phyloP scores from a whole-genome alignment of 2,329 filamentous ascomycete species.

The Pestalotiopsis sp. region DNA sequence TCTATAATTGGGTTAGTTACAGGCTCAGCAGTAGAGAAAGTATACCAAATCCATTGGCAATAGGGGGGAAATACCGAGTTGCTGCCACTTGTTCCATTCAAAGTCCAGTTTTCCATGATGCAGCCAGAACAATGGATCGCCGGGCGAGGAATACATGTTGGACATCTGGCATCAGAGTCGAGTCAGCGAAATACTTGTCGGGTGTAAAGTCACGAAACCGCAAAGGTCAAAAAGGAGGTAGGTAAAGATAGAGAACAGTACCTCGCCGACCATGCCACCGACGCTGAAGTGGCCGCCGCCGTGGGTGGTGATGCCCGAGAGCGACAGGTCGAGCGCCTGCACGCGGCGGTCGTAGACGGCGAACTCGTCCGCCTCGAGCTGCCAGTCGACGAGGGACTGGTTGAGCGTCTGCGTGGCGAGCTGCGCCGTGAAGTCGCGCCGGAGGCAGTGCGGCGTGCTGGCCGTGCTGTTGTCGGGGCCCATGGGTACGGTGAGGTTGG shows the following conservation, averaged over 20 bases:
- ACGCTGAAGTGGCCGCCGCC: conserved; percentile 28
- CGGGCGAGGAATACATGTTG: conserved; percentile 18
- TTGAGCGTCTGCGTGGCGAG: conserved; percentile 19
- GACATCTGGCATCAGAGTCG: conserved; percentile 16
- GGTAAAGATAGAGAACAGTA: conserved; percentile 14
- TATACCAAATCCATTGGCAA: too few relatives aligned
- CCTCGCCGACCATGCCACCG: conserved; percentile 28
- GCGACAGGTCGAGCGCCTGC: conserved; percentile 22
- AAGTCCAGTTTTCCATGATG: conserved; percentile 29
- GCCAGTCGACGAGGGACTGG: conserved; percentile 11
- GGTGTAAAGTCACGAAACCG: background rate
- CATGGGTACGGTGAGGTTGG: conserved; percentile 23
- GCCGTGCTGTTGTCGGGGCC: conserved; percentile 25
- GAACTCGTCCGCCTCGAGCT: conserved; percentile 22
- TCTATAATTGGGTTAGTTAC: conserved; percentile 12
- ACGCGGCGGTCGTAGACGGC: conserved; percentile 27
- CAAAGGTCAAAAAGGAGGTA: conserved; percentile 12
- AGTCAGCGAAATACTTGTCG: conserved; percentile 14
- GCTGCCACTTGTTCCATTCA: conserved; percentile 32
- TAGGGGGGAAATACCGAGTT: conserved; percentile 17
- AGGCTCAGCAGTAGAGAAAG: background rate
- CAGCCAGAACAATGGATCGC: conserved; percentile 35
- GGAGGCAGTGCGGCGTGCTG: conserved; percentile 33
- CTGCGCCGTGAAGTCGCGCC: conserved; percentile 30
- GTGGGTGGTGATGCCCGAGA: conserved; percentile 25